Conservation (phyloP, 179 eudicot species). For the Spergularia azorica region DNA sequence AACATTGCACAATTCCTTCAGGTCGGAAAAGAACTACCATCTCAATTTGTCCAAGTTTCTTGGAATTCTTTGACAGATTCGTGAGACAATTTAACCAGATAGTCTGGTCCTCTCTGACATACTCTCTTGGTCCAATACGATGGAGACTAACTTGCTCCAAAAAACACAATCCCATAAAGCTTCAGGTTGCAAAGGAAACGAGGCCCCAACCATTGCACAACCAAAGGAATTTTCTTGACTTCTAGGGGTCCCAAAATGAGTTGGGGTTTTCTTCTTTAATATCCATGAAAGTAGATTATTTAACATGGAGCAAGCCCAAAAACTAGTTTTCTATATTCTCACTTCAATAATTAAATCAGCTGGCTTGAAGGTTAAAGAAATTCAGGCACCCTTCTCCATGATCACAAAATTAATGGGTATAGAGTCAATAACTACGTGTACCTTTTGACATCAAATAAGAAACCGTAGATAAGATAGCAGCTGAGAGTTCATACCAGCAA, state of each 20-base stretch:
- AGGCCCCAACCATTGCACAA: too few relatives aligned
- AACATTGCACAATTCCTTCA: background rate
- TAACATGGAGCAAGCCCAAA: background rate
- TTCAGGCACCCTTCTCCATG: background rate
- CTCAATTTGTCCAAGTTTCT: background rate
- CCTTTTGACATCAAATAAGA: background rate
- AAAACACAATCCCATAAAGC: too few relatives aligned
- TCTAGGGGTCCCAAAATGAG: too few relatives aligned
- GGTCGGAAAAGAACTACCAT: too few relatives aligned
- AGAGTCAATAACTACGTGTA: background rate
- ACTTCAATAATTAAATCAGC: background rate
- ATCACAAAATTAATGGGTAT: background rate
- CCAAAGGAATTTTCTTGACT: too few relatives aligned
- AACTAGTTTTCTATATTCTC: background rate
- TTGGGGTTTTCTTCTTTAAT: background rate
- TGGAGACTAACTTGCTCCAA: too few relatives aligned
- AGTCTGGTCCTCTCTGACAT: background rate
- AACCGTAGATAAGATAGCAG: background rate
- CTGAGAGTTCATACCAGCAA: constrained; percentile 68
- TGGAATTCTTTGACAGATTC: background rate
- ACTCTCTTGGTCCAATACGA: too few relatives aligned
- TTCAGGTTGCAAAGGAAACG: too few relatives aligned
- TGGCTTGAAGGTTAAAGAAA: background rate
- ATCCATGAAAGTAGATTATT: background rate
- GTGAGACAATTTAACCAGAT: background rate